Percentiles rank a stretch among this genome's conserved stretches.
Conservation (phyloP, 2,329 filamentous ascomycete genomes). For the Pestalotiopsis sp. region DNA sequence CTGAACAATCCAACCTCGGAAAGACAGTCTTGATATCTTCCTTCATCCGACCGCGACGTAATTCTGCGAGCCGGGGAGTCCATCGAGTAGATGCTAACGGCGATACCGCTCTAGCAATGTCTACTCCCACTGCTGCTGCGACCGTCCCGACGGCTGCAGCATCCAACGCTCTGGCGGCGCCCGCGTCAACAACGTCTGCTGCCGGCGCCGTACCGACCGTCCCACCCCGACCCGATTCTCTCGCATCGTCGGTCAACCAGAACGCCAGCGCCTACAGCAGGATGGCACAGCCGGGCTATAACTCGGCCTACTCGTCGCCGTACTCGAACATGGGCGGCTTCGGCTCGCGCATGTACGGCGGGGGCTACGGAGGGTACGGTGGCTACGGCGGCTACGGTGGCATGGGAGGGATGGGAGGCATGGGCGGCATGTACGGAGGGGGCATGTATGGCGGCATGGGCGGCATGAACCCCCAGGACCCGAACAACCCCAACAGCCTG, state of each 20-base stretch:
- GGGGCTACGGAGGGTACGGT: conserved; percentile 41
- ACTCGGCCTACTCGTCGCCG: conserved; percentile 51
- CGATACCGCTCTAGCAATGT: conserved; percentile 26
- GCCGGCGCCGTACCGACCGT: conserved; percentile 63
- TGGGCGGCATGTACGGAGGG: conserved; percentile 34
- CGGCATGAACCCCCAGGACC: conserved; percentile 52
- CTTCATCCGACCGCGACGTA: background rate
- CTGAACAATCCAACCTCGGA: background rate
- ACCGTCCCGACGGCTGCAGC: conserved; percentile 37
- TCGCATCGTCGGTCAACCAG: conserved; percentile 80
- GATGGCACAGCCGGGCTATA: conserved; percentile 54
- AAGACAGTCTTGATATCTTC: background rate
- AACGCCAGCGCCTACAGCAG: conserved; percentile 81
- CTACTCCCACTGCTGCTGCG: conserved; percentile 43
- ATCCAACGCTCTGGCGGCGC: conserved; percentile 39
- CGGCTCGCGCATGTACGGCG: conserved; percentile 34
- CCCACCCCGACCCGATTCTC: conserved; percentile 77
- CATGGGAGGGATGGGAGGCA: conserved; percentile 37
- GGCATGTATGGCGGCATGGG: conserved; percentile 36
- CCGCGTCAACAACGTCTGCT: conserved; percentile 43
- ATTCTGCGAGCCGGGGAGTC: background rate
- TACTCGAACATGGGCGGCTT: conserved; percentile 44
- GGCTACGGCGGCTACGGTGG: conserved; percentile 51
- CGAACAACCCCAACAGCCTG: conserved; percentile 89
- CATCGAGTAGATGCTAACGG: background rate